Percentiles rank a stretch among this genome's conserved stretches.
These are phyloP conservation scores for Mimosa bimucronata DNA, from an alignment of 306 rosid species.

Conservation along the genomic window DNA sequence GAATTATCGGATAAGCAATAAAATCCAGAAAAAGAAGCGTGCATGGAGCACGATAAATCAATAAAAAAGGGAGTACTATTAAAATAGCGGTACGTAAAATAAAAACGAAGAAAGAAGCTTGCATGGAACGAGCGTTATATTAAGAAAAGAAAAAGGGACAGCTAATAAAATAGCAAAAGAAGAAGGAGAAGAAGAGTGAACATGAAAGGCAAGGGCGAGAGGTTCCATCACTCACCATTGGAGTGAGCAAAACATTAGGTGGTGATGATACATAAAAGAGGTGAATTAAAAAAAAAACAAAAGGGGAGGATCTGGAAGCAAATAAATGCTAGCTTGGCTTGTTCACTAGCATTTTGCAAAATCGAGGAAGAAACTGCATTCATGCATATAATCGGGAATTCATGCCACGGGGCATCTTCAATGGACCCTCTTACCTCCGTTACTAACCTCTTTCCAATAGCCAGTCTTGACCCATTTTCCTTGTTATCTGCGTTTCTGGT, in stretches of 20 bases:
- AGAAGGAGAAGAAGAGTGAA: neutral
- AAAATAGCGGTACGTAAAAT: too few relatives aligned
- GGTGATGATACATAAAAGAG: neutral
- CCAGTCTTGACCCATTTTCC: neutral
- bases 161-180: neutral
- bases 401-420: neutral
- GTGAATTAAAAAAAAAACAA: neutral
- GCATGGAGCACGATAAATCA: too few relatives aligned
- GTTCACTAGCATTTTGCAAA: neutral
- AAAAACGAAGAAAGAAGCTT: neutral
- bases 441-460: neutral
- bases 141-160: too few relatives aligned
- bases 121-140: neutral
- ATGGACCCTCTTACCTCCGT: neutral
- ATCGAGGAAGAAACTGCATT: neutral
- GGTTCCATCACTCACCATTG: neutral
- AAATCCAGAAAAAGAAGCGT: neutral
- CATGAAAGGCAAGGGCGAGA: neutral
- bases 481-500: neutral
- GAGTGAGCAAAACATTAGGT: neutral
- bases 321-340: neutral
- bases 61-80: too few relatives aligned
- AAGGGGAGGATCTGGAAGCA: neutral
- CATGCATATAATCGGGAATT: neutral
- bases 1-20: neutral